Conservation (phyloP, 2,329 filamentous ascomycete species). For the Colletotrichum euphorbiae region DNA sequence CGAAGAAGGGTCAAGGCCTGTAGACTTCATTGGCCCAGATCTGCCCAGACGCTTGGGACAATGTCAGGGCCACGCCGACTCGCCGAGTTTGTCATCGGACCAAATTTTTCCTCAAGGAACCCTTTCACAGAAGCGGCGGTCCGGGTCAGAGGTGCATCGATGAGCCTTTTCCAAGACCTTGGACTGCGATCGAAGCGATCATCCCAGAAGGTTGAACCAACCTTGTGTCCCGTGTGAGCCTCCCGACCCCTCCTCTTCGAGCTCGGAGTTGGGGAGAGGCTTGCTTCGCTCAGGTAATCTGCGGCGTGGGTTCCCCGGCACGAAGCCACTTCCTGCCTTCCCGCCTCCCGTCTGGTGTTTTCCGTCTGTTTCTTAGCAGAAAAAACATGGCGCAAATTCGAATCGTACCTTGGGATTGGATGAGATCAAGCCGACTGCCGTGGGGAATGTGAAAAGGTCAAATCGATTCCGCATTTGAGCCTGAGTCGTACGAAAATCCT, state of each 20-base stretch:
- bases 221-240: slow-evolving; percentile 21
- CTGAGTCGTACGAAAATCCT: slow-evolving; percentile 9
- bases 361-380: slow-evolving; percentile 27
- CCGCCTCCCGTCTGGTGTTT: slow-evolving; percentile 28
- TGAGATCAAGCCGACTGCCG: slow-evolving; percentile 14
- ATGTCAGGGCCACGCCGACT: slow-evolving; percentile 13
- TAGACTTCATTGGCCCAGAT: slow-evolving; percentile 16
- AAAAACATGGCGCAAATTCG: slow-evolving; percentile 1
- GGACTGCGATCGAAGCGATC: slow-evolving; percentile 29
- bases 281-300: slow-evolving; percentile 6
- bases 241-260: slow-evolving; percentile 6
- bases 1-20: slow-evolving; percentile 27
- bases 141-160: slow-evolving; percentile 28
- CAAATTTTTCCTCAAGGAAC: slow-evolving; percentile 20
- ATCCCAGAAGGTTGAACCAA: slow-evolving; percentile 33
- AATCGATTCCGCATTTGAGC: slow-evolving; percentile 10
- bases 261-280: slow-evolving; percentile 10
- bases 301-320: slow-evolving; percentile 2
- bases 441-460: slow-evolving; percentile 12
- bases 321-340: slow-evolving; percentile 24
- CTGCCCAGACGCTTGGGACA: slow-evolving; percentile 21
- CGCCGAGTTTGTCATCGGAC: slow-evolving; percentile 28
- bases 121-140: slow-evolving; percentile 17
- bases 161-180: slow-evolving; percentile 24
- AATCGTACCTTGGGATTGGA: slow-evolving; percentile 25